phyloP scores from a whole-genome alignment of 129 eudicot species.

The Glebionis coronaria region DNA sequence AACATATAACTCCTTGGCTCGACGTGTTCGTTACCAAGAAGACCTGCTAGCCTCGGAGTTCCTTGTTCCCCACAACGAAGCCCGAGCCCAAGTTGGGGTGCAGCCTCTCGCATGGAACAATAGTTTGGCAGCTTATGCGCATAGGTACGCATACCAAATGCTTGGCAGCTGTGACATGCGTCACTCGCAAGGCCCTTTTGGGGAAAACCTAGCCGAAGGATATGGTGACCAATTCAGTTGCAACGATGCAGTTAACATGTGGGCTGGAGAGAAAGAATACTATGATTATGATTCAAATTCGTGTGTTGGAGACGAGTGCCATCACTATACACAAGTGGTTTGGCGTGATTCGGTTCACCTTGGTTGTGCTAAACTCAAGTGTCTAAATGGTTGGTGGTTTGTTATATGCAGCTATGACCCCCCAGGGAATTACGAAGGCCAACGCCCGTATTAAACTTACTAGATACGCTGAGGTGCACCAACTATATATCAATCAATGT shows the following conservation, averaged over 20 bases:
- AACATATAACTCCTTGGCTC: too few relatives aligned
- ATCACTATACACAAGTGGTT: conserved; percentile 67
- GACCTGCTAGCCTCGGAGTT: too few relatives aligned
- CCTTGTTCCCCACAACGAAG: conserved; percentile 34
- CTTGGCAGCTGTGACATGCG: conserved; percentile 19
- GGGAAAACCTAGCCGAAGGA: conserved; percentile 39
- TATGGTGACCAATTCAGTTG: conserved; percentile 20
- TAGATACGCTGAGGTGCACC: too few relatives aligned
- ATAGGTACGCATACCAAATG: conserved; percentile 30
- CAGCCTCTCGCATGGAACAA: conserved; percentile 43
- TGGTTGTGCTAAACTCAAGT: conserved; percentile 55
- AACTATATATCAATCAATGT: too few relatives aligned
- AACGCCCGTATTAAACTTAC: conserved; percentile 40
- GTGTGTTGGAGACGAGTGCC: conserved; percentile 34
- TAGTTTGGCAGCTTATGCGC: conserved; percentile 42
- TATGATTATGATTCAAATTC: conserved; percentile 36
- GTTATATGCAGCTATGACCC: conserved; percentile 56
- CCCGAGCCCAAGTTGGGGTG: conserved; percentile 47
- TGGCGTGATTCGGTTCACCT: conserved; percentile 44
- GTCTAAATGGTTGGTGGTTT: conserved; percentile 40
- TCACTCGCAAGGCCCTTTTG: conserved; percentile 48
- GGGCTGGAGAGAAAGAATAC: conserved; percentile 47
- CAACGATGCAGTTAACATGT: conserved; percentile 29
- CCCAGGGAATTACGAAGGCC: conserved; percentile 48
- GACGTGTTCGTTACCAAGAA: too few relatives aligned